phyloP scores from a whole-genome alignment of 805 yeast genomes.

The Suhomyces emberorum region DNA sequence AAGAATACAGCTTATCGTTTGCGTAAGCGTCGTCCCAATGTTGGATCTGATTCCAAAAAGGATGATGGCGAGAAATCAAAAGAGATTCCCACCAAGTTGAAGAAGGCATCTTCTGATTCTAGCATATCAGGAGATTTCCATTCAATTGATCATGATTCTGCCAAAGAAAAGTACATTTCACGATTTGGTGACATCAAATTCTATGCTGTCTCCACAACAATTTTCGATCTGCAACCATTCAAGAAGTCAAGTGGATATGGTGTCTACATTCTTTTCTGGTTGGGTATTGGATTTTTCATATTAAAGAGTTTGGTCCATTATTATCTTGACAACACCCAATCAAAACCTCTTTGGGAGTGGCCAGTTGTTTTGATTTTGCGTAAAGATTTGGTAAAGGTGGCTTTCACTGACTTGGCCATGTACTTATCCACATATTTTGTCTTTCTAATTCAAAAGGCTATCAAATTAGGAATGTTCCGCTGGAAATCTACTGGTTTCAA shows the following conservation, averaged over 20 bases:
- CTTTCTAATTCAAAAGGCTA: conserved; percentile 54
- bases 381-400: conserved; percentile 64
- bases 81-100: background rate
- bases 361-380: conserved; percentile 57
- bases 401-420: conserved; percentile 69
- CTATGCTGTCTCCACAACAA: conserved; percentile 35
- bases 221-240: conserved; percentile 51
- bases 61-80: background rate
- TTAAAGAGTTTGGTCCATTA: conserved; percentile 54
- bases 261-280: conserved; percentile 77
- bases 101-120: no score
- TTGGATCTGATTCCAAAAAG: background rate
- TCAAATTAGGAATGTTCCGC: conserved; percentile 41
- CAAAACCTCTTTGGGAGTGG: conserved; percentile 46
- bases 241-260: conserved; percentile 63
- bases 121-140: no score
- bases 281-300: conserved; percentile 54
- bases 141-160: background rate
- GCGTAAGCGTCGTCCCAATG: background rate
- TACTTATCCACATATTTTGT: conserved; percentile 64
- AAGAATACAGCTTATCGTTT: background rate
- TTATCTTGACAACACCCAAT: conserved; percentile 42
- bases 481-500: conserved; percentile 71
- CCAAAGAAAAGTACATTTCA: conserved; percentile 40
- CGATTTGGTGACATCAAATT: conserved; percentile 56